Evolutionary conservation across 2,329 filamentous ascomycete species (phyloP).

Genomic region (Arthrocladium fulminans): DNA sequence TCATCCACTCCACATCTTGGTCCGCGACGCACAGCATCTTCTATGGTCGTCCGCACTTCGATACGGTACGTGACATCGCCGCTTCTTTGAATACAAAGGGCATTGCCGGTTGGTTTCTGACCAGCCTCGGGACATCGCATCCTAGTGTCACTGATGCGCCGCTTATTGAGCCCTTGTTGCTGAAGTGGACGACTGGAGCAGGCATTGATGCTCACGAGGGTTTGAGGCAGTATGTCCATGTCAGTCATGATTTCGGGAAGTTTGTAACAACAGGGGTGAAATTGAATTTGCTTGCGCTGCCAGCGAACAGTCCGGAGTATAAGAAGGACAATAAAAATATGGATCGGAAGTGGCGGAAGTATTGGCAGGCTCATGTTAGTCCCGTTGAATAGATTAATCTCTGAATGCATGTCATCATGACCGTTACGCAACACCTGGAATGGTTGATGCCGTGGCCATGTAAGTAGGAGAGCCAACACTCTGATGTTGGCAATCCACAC

Average conservation of each 20-base stretch:
- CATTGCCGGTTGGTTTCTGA: constrained; percentile 45
- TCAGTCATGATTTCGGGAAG: constrained; percentile 49
- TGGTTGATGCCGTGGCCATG: too few species aligned
- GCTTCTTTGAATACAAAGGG: constrained; percentile 37
- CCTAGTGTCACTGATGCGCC: constrained; percentile 60
- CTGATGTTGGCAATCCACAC: too few species aligned
- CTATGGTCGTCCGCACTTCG: constrained; percentile 56
- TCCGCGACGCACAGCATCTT: constrained; percentile 49
- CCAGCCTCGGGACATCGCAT: constrained; percentile 47
- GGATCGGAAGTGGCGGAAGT: constrained; percentile 7
- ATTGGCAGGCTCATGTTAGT: constrained; percentile 15
- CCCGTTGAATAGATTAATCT: constrained; percentile 1
- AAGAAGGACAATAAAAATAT: constrained; percentile 8
- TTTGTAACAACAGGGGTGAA: constrained; percentile 38
- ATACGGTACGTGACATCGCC: constrained; percentile 51
- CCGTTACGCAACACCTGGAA: too few species aligned
- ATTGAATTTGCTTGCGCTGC: constrained; percentile 43
- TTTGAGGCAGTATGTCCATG: constrained; percentile 51
- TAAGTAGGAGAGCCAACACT: too few species aligned
- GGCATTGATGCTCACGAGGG: constrained; percentile 50
- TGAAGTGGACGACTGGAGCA: constrained; percentile 54
- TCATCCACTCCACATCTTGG: constrained; percentile 59
- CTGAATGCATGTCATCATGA: too few species aligned
- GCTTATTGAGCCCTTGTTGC: constrained; percentile 52
- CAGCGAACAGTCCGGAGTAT: constrained; percentile 29